phyloP scores from a whole-genome alignment of 1,284 basidiomycete genomes.

The Pseudozyma hubeiensis region DNA sequence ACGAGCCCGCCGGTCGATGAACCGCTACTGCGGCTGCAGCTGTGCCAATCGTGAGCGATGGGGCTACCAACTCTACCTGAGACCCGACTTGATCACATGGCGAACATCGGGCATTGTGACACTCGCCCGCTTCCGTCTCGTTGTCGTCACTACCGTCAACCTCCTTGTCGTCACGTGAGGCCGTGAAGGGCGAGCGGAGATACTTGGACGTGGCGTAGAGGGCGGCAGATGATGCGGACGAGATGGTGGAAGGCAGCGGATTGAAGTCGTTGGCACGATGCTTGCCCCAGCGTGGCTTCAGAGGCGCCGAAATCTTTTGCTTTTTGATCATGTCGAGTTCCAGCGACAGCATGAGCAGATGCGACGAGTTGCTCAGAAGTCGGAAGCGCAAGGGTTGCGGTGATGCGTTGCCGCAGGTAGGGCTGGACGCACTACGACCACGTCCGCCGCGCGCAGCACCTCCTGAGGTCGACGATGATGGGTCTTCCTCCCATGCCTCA shows the following conservation, averaged over 20 bases:
- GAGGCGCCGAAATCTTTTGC: slow-evolving; percentile 64
- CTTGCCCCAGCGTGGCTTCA: slow-evolving; percentile 65
- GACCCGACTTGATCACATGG: slow-evolving; percentile 6
- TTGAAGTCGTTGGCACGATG: slow-evolving; percentile 59
- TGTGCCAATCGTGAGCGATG: too few relatives aligned
- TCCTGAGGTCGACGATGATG: neutral
- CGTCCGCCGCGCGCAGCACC: slow-evolving; percentile 3
- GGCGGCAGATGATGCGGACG: slow-evolving; percentile 10
- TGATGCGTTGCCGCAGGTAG: slow-evolving; percentile 6
- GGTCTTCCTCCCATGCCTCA: slow-evolving; percentile 5
- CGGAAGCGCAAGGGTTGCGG: slow-evolving; percentile 45
- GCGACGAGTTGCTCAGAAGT: slow-evolving; percentile 62
- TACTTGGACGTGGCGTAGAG: slow-evolving; percentile 17
- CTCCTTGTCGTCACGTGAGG: neutral
- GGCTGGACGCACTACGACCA: slow-evolving; percentile 15
- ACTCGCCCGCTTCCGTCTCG: slow-evolving; percentile 6
- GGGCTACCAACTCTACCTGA: too few relatives aligned
- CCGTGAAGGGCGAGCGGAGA: slow-evolving; percentile 24
- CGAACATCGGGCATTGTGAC: slow-evolving; percentile 4
- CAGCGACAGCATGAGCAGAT: slow-evolving; percentile 65
- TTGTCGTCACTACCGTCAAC: neutral
- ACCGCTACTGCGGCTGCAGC: neutral
- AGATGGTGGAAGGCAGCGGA: slow-evolving; percentile 36
- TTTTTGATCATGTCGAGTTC: slow-evolving; percentile 68
- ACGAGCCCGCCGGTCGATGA: slow-evolving; percentile 3